Evolutionary conservation across 2,329 filamentous ascomycete genomes (phyloP).

Genomic region (Talaromyces amestolkiae): DNA sequence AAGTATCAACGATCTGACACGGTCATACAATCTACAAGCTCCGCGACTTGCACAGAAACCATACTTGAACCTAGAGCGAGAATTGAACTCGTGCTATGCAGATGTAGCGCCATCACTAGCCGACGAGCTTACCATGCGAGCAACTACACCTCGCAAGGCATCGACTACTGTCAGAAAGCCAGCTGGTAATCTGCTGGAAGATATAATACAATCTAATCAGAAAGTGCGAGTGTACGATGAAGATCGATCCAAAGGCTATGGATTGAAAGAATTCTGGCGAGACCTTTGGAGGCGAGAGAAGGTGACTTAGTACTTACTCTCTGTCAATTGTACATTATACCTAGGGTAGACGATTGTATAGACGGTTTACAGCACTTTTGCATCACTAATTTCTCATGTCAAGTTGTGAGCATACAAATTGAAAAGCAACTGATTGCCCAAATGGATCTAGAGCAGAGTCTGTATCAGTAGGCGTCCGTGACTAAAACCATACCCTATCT

Average conservation of each 20-base stretch:
- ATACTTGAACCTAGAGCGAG: slow-evolving; percentile 79
- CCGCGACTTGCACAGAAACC: slow-evolving; percentile 90
- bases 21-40: slow-evolving; percentile 93
- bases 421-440: background rate
- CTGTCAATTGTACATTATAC: background rate
- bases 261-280: slow-evolving; percentile 83
- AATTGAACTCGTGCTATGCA: slow-evolving; percentile 76
- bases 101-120: slow-evolving; percentile 79
- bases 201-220: slow-evolving; percentile 51
- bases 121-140: slow-evolving; percentile 68
- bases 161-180: slow-evolving; percentile 24
- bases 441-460: background rate
- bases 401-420: background rate
- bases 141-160: slow-evolving; percentile 45
- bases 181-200: slow-evolving; percentile 32
- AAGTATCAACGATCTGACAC: slow-evolving; percentile 73
- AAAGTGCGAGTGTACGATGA: slow-evolving; percentile 69
- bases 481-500: background rate
- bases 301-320: slow-evolving; percentile 5
- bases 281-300: slow-evolving; percentile 62
- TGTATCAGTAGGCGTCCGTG: background rate
- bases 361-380: background rate
- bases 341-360: too few species aligned
- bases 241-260: slow-evolving; percentile 68
- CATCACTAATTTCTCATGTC: background rate